Conservation (phyloP, 202 grass and related monocot species). For the Setaria italica region DNA sequence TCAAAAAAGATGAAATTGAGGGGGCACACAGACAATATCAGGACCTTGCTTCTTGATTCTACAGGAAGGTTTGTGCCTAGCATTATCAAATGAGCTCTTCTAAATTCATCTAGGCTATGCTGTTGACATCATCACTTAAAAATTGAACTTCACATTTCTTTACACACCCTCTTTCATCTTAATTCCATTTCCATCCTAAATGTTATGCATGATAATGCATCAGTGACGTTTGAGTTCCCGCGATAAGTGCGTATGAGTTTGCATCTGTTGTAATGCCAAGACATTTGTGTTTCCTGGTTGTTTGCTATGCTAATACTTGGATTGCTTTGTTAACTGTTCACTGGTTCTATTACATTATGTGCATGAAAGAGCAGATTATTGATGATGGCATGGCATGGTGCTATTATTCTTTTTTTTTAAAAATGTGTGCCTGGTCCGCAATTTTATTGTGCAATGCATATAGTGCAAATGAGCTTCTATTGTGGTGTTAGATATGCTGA, state of each 20-base stretch:
- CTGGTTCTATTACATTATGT: background rate
- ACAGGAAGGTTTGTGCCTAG: conserved; percentile 77
- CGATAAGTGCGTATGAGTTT: background rate
- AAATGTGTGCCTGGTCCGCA: background rate
- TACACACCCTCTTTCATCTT: background rate
- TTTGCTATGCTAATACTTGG: conserved; percentile 4
- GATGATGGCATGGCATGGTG: no score
- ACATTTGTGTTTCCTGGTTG: background rate
- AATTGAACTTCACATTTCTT: background rate
- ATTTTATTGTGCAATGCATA: background rate
- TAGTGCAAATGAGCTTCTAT: background rate
- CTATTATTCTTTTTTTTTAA: background rate
- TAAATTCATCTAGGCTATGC: conserved; percentile 30
- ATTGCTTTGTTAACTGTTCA: background rate
- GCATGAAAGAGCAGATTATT: conserved; percentile 3
- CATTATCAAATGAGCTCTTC: conserved; percentile 35
- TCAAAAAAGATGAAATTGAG: conserved; percentile 91
- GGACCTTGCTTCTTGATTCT: conserved; percentile 91
- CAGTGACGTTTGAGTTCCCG: background rate
- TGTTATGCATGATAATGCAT: conserved; percentile 15
- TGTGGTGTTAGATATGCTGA: background rate
- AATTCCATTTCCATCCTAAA: background rate
- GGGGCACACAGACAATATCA: conserved; percentile 97
- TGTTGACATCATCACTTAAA: conserved; percentile 22
- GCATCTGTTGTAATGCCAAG: conserved; percentile 5